These are phyloP conservation scores for Ogataea trehaloabstinens DNA, from an alignment of 805 yeast genomes.

Conservation along the genomic window DNA sequence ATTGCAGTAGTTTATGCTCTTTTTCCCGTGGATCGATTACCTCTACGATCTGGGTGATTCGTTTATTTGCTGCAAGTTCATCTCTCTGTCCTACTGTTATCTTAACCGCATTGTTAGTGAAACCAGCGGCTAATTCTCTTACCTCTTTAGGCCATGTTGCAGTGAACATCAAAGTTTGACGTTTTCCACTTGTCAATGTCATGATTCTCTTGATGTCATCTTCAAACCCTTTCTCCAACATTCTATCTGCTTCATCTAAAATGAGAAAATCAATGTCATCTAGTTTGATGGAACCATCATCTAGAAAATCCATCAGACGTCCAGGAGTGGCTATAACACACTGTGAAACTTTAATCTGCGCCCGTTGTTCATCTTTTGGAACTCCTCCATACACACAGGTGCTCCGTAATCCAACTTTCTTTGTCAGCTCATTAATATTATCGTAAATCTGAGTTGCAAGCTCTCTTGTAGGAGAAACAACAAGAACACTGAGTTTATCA, in stretches of 20 bases:
- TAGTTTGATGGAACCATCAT: conserved; percentile 80
- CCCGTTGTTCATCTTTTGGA: conserved; percentile 87
- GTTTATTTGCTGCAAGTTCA: conserved; percentile 89
- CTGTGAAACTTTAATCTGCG: conserved; percentile 60
- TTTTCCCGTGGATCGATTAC: conserved; percentile 81
- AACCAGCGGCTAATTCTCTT: conserved; percentile 82
- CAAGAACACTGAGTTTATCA: conserved; percentile 67
- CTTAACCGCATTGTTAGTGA: conserved; percentile 83
- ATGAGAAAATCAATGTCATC: conserved; percentile 72
- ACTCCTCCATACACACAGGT: conserved; percentile 97
- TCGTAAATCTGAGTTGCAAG: conserved; percentile 92
- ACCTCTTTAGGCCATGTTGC: conserved; percentile 99
- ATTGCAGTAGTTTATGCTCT: conserved; percentile 69
- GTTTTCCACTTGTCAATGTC: conserved; percentile 48
- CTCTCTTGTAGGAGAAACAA: conserved; percentile 96
- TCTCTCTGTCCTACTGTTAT: conserved; percentile 93
- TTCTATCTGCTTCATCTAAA: conserved; percentile 97
- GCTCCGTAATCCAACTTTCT: conserved; percentile 59
- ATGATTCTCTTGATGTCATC: conserved; percentile 89
- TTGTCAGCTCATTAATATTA: conserved; percentile 66
- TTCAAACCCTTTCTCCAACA: conserved; percentile 98
- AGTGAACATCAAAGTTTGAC: conserved; percentile 97
- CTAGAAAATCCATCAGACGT: conserved; percentile 82
- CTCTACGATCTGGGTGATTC: conserved; percentile 91
- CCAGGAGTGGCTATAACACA: conserved; percentile 99